phyloP scores from a whole-genome alignment of 106 monocot genomes.

The Dioscorea dumetorum region DNA sequence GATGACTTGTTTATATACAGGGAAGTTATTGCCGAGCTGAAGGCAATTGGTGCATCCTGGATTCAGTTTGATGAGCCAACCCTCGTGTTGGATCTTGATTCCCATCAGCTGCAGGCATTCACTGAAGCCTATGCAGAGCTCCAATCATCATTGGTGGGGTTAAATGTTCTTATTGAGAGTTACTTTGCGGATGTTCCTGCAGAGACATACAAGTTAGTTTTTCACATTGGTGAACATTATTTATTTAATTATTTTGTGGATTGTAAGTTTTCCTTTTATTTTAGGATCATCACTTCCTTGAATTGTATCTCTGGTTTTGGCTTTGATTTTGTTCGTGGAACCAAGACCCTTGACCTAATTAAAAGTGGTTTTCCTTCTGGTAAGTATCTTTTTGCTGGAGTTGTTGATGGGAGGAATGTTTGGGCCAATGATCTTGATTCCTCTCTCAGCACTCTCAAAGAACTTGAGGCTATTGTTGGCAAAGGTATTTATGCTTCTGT shows the following conservation, averaged over 20 bases:
- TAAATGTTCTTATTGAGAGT: conserved; percentile 74
- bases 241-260: background rate
- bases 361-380: conserved; percentile 54
- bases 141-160: conserved; percentile 56
- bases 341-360: conserved; percentile 55
- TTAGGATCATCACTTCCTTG: conserved; percentile 49
- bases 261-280: background rate
- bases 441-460: conserved; percentile 34
- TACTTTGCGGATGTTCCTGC: conserved; percentile 89
- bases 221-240: background rate
- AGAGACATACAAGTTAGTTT: conserved; percentile 66
- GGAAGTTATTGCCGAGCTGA: conserved; percentile 83
- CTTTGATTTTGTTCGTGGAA: conserved; percentile 68
- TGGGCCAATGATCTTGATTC: conserved; percentile 71
- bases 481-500: conserved; percentile 34
- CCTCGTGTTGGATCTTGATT: conserved; percentile 67
- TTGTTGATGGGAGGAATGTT: conserved; percentile 69
- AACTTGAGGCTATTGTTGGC: conserved; percentile 56
- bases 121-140: conserved; percentile 66
- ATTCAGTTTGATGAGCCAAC: conserved; percentile 93
- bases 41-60: conserved; percentile 82
- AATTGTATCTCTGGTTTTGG: conserved; percentile 47
- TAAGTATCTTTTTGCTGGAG: conserved; percentile 59
- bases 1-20: conserved; percentile 14
- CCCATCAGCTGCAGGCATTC: conserved; percentile 61